Evolutionary conservation across 345 rosid genomes (phyloP).

Genomic region (Eucalyptus globulus): DNA sequence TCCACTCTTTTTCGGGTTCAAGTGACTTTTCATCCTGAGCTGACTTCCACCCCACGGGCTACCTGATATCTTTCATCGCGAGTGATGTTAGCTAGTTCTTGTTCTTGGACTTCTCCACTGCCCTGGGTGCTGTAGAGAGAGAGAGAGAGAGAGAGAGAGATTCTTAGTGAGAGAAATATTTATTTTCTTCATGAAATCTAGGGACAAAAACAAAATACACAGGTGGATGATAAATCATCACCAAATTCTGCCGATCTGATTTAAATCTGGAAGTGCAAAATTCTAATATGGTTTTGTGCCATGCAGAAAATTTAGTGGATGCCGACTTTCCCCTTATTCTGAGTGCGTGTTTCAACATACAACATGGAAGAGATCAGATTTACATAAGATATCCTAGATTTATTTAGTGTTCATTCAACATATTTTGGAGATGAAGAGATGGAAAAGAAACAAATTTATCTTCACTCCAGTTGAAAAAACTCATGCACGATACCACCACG

Average conservation of each 20-base stretch:
- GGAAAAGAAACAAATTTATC: background rate
- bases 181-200: background rate
- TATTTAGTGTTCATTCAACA: background rate
- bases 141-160: background rate
- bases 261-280: background rate
- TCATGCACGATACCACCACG: background rate
- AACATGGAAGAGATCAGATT: background rate
- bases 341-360: background rate
- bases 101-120: constrained; percentile 44
- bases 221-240: background rate
- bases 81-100: constrained; percentile 12
- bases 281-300: background rate
- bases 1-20: background rate
- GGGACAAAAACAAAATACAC: background rate
- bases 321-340: background rate
- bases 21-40: background rate
- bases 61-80: background rate
- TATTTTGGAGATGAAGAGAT: background rate
- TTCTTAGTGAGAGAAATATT: background rate
- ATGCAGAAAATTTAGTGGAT: background rate
- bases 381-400: background rate
- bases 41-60: background rate
- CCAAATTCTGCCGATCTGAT: background rate
- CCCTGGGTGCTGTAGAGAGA: constrained; percentile 51
- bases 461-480: background rate